Conservation (phyloP, 164 flowering plant species). For the Aristolochia fimbriata region DNA sequence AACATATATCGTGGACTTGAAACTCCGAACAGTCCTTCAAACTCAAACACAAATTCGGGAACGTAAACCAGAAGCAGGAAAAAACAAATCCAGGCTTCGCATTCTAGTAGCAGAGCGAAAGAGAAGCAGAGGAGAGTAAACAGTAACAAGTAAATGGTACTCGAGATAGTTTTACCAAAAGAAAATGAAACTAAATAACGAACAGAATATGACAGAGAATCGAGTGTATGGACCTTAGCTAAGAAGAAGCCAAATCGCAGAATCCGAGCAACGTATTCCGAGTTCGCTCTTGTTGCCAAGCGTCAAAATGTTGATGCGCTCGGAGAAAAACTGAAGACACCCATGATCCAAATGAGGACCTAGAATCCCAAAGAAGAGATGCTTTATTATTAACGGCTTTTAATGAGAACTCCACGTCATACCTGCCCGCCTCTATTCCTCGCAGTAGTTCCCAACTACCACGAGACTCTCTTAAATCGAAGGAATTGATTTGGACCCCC, state of each 20-base stretch:
- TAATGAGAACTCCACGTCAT: slow-evolving; percentile 41
- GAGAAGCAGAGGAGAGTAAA: too few relatives aligned
- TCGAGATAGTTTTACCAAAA: too few relatives aligned
- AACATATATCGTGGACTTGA: too few relatives aligned
- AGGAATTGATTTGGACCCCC: background rate
- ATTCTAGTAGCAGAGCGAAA: too few relatives aligned
- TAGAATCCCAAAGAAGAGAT: background rate
- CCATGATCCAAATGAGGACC: background rate
- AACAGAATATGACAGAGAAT: too few relatives aligned
- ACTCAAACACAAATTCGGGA: too few relatives aligned
- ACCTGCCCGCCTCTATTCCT: slow-evolving; percentile 26
- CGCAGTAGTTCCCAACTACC: slow-evolving; percentile 46
- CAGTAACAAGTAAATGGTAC: too few relatives aligned
- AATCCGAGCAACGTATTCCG: slow-evolving; percentile 3
- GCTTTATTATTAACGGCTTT: slow-evolving; percentile 23
- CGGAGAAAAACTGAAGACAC: background rate
- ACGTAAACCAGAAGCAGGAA: too few relatives aligned
- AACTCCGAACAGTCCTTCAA: too few relatives aligned
- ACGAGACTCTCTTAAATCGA: background rate
- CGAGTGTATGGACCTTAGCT: background rate
- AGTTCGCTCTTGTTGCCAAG: slow-evolving; percentile 1
- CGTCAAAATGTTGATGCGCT: slow-evolving; percentile 1
- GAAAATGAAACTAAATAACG: too few relatives aligned
- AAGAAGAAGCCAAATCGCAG: slow-evolving; percentile 4
- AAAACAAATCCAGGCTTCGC: too few relatives aligned